These are phyloP conservation scores for Croton setiger DNA, from an alignment of 441 rosid species.

Conservation along the genomic window DNA sequence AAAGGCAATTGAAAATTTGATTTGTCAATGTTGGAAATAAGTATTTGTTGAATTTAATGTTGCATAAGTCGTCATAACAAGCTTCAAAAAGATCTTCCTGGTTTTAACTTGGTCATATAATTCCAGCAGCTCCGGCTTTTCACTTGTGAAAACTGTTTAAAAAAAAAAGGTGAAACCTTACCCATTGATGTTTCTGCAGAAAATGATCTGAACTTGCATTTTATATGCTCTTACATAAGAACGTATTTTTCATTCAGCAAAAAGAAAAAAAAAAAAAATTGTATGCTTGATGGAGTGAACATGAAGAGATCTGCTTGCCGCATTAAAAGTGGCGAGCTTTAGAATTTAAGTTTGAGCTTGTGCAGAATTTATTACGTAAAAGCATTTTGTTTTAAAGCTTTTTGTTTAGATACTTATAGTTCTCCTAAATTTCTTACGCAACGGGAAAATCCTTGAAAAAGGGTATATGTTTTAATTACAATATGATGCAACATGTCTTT, in stretches of 20 bases:
- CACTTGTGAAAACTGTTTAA: conserved; percentile 75
- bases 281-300: conserved; percentile 86
- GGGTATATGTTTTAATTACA: too few relatives aligned
- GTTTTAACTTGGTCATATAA: conserved; percentile 88
- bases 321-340: conserved; percentile 75
- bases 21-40: conserved; percentile 16
- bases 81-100: conserved; percentile 86
- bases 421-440: too few relatives aligned
- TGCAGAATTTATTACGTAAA: not conserved
- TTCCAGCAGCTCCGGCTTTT: conserved; percentile 99
- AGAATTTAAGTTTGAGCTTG: not conserved
- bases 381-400: not conserved
- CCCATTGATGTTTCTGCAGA: conserved; percentile 13
- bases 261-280: conserved; percentile 84
- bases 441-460: too few relatives aligned
- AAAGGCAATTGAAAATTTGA: not conserved
- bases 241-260: conserved; percentile 50
- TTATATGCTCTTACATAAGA: conserved; percentile 9
- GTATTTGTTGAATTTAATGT: conserved; percentile 19
- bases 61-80: conserved; percentile 87
- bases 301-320: conserved; percentile 75
- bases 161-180: conserved; percentile 62
- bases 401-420: too few relatives aligned
- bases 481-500: too few relatives aligned
- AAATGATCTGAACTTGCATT: not conserved